These are phyloP conservation scores for Lotus japonicus DNA, from an alignment of 306 rosid genomes.

Conservation along the genomic window DNA sequence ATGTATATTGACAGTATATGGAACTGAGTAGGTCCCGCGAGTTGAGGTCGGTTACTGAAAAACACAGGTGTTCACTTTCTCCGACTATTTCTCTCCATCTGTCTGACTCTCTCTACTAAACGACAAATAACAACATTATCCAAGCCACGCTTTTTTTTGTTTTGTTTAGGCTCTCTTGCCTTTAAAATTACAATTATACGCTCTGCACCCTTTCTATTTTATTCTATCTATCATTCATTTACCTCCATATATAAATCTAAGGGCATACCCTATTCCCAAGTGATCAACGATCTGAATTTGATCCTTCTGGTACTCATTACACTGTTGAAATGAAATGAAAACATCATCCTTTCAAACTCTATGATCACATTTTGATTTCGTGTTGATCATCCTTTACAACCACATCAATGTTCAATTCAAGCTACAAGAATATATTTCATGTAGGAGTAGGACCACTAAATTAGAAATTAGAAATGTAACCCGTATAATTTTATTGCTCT, in stretches of 20 bases:
- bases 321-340: not conserved
- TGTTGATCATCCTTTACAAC: no score
- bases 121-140: slow-evolving; percentile 11
- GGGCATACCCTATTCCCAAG: not conserved
- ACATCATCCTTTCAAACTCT: no score
- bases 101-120: not conserved
- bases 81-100: not conserved
- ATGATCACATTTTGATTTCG: no score
- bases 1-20: no score
- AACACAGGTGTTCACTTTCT: not conserved
- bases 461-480: no score
- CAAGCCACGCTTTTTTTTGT: not conserved
- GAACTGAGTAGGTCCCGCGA: no score
- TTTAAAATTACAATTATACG: not conserved
- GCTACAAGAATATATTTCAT: no score
- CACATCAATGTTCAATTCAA: not conserved
- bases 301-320: not conserved
- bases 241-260: not conserved
- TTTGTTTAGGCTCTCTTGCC: not conserved
- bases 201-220: not conserved
- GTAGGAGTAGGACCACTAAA: no score
- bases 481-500: no score
- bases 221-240: no score
- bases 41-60: not conserved
- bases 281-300: not conserved